phyloP scores from a whole-genome alignment of 2,329 filamentous ascomycete species.

The Fusarium veterinarium region DNA sequence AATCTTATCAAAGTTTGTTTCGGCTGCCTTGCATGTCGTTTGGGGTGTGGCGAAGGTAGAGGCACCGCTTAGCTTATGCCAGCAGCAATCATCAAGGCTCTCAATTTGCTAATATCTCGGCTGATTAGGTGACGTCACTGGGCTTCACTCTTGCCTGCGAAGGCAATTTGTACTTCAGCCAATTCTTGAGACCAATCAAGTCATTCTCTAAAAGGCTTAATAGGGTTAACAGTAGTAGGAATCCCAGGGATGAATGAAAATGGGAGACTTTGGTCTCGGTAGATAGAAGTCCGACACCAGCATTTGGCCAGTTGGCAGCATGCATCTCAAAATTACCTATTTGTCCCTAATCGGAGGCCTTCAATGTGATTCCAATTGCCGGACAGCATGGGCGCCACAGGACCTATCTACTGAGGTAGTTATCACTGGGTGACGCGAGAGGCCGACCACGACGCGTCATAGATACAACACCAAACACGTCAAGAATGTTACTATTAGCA shows the following conservation, averaged over 20 bases:
- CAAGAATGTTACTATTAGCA: neutral
- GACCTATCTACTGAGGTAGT: neutral
- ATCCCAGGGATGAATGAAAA: too few relatives aligned
- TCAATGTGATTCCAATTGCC: accelerated
- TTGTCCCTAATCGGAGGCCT: accelerated
- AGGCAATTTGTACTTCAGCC: accelerated
- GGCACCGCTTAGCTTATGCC: neutral
- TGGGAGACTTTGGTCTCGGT: neutral
- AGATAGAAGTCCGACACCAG: neutral
- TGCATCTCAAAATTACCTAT: accelerated
- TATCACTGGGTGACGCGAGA: neutral
- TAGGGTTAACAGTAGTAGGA: accelerated
- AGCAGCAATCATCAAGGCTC: too few relatives aligned
- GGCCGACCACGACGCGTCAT: neutral
- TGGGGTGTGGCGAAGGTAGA: neutral
- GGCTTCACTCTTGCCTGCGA: accelerated
- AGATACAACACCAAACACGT: neutral
- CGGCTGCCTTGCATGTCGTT: accelerated
- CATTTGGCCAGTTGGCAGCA: accelerated
- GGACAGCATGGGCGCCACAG: neutral
- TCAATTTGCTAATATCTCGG: neutral
- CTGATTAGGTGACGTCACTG: accelerated
- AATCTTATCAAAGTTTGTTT: accelerated
- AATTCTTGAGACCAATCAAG: accelerated
- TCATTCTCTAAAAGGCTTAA: too few relatives aligned